A percentile compares a stretch with the other conserved stretches of the same genome.
These are phyloP conservation scores for Lasiosphaeria miniovina DNA, from an alignment of 495 filamentous ascomycete genomes.

Conservation along the genomic window DNA sequence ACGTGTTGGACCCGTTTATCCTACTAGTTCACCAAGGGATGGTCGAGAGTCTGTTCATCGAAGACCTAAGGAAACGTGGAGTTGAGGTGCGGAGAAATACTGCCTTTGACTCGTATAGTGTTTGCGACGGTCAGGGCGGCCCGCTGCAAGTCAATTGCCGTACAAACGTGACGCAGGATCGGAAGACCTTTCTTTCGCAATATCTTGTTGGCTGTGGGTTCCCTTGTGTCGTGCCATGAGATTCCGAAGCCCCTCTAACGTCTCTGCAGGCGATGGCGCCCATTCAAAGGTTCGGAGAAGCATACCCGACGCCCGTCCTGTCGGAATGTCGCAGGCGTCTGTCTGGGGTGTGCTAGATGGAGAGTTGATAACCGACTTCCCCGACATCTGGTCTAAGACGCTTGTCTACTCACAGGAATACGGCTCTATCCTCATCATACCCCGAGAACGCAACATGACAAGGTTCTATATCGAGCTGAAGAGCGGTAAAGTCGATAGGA, in stretches of 20 bases:
- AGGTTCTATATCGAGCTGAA: conserved; percentile 67
- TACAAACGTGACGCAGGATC: conserved; percentile 38
- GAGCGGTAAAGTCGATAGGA: conserved; percentile 48
- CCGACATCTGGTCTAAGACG: conserved; percentile 69
- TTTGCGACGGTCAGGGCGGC: conserved; percentile 34
- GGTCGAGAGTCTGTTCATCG: conserved; percentile 63
- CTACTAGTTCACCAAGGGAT: conserved; percentile 73
- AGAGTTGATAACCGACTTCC: conserved; percentile 64
- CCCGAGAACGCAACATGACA: conserved; percentile 64
- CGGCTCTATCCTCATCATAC: conserved; percentile 66
- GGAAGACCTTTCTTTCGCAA: conserved; percentile 42
- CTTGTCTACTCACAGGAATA: conserved; percentile 55
- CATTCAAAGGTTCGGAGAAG: conserved; percentile 53
- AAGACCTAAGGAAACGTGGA: conserved; percentile 60
- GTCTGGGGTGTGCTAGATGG: conserved; percentile 72
- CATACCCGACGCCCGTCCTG: conserved; percentile 54
- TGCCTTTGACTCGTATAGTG: conserved; percentile 52
- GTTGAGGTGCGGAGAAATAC: conserved; percentile 55
- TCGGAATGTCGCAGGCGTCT: conserved; percentile 59
- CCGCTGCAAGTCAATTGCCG: conserved; percentile 45
- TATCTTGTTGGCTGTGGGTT: conserved; percentile 52
- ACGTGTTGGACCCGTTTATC: conserved; percentile 68
- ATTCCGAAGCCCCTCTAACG: conserved; percentile 19
- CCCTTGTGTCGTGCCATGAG: not conserved
- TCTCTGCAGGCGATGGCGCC: conserved; percentile 43